Base-by-base conservation (phyloP, 257 asterid species). In the Salvia miltiorrhiza region DNA sequence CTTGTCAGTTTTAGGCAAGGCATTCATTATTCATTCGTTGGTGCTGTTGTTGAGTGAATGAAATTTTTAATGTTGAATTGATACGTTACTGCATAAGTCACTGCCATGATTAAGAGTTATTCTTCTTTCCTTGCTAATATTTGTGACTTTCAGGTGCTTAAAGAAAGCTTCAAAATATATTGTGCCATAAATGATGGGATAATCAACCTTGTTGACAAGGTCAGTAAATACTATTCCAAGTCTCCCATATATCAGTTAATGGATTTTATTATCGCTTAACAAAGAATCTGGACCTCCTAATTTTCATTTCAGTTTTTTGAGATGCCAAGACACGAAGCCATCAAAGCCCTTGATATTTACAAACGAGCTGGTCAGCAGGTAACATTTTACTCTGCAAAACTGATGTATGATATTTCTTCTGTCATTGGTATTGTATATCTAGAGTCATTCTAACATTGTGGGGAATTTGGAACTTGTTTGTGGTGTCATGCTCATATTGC, bases 331-430 rank as follows among this genome's bases (percentile, higher is more conserved):
- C 99, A 94, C 74, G 99, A 94, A 85, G 99, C 99, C 37, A 81
- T 91, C 24, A 87, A 89, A 66, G 96, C 99, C 78, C 96, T 87
- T 48, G 99, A 89, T 73, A 88, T 91, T 69, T 94, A 94, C 77
- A 94, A 82, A 81, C 87, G 95, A 84, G 99, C 99, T 76, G 98
- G 99, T 63, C 96, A 89, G 86, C 98, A 89, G 99, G 99, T 94
- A 68, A 53, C 62, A 39, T 78, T 68, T 69, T 70, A 41, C 70
- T 54, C 59, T 33, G 23, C 26, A 24, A 32, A 23, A 47, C 54
- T 68, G 63, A 24, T 62, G 30, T 40, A 43, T 56, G 41, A 54
- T 68, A 66, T 63, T 66, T 53, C 48, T 37, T 35, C 53, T 44
- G 30, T 47, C 69, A 54, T 52, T 24, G 37, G 61, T 55, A 55